Conservation (phyloP, 1,139 yeast species). For the Fermentozyma sake region DNA sequence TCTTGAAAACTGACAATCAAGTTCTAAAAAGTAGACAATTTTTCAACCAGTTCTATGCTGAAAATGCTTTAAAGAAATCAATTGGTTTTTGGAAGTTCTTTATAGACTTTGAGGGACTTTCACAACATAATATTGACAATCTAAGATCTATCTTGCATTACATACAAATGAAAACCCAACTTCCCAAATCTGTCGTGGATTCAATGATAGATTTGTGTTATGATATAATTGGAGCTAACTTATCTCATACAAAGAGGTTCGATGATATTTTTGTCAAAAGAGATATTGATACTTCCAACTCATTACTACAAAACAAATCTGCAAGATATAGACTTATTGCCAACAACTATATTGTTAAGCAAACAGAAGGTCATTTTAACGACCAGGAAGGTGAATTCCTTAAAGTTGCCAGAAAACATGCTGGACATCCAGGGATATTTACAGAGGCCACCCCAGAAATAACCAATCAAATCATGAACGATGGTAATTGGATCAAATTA, state of each 20-base stretch:
- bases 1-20: conserved; percentile 1
- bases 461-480: conserved; percentile 40
- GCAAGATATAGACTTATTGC: conserved; percentile 21
- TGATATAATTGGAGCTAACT: conserved; percentile 23
- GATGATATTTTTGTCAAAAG: conserved; percentile 17
- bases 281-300: conserved; percentile 24
- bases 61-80: conserved; percentile 33
- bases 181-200: conserved; percentile 48
- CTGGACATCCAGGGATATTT: conserved; percentile 58
- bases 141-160: conserved; percentile 39
- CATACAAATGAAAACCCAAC: conserved; percentile 36
- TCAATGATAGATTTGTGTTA: conserved; percentile 19
- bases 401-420: conserved; percentile 37
- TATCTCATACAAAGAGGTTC: conserved; percentile 13
- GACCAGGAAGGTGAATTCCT: conserved; percentile 26
- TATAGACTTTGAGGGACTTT: conserved; percentile 47
- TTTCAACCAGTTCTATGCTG: conserved; percentile 37
- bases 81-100: conserved; percentile 53
- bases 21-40: conserved; percentile 31
- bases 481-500: conserved; percentile 21
- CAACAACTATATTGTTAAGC: conserved; percentile 17
- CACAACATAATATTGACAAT: conserved; percentile 38
- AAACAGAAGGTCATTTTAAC: no score
- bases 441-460: conserved; percentile 52
- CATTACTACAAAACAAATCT: conserved; percentile 22